Percentiles rank a stretch among this genome's conserved stretches.
These are phyloP conservation scores for Bjerkandera adusta DNA, from an alignment of 1,284 basidiomycete species.

Conservation along the genomic window DNA sequence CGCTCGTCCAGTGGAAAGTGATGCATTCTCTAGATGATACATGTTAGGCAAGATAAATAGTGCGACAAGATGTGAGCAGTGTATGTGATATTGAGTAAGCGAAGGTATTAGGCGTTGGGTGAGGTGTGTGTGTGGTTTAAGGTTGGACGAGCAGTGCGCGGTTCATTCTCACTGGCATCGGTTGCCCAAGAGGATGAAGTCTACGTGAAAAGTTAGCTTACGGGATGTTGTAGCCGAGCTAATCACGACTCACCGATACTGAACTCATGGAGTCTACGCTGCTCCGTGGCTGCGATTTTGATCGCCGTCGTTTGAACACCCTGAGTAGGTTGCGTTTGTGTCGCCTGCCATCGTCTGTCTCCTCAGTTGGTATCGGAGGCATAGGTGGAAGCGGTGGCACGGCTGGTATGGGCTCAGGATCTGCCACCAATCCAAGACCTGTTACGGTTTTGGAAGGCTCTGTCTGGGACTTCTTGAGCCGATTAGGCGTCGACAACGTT, in stretches of 20 bases:
- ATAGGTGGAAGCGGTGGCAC: background rate
- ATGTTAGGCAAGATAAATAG: too few relatives aligned
- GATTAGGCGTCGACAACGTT: slow-evolving; percentile 4
- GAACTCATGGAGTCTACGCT: slow-evolving; percentile 26
- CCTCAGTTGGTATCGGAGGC: background rate
- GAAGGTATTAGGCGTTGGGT: too few relatives aligned
- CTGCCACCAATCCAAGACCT: slow-evolving; percentile 8
- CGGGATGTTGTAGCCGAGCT: too few relatives aligned
- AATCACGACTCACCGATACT: slow-evolving; percentile 19
- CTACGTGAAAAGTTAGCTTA: too few relatives aligned
- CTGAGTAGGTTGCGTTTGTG: slow-evolving; percentile 30
- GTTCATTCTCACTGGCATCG: too few relatives aligned
- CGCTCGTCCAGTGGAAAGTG: too few relatives aligned
- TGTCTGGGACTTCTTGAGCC: background rate
- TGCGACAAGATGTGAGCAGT: too few relatives aligned
- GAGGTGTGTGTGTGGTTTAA: too few relatives aligned
- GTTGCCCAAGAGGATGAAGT: too few relatives aligned
- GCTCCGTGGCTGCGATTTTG: slow-evolving; percentile 14
- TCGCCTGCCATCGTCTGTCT: background rate
- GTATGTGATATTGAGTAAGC: too few relatives aligned
- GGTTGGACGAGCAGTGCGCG: too few relatives aligned
- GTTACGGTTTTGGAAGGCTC: slow-evolving; percentile 1
- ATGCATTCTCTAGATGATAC: too few relatives aligned
- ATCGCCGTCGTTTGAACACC: slow-evolving; percentile 35
- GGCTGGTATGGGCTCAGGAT: slow-evolving; percentile 6